phyloP scores from a whole-genome alignment of 1,139 yeast genomes.

The Yamadazyma diospyri region DNA sequence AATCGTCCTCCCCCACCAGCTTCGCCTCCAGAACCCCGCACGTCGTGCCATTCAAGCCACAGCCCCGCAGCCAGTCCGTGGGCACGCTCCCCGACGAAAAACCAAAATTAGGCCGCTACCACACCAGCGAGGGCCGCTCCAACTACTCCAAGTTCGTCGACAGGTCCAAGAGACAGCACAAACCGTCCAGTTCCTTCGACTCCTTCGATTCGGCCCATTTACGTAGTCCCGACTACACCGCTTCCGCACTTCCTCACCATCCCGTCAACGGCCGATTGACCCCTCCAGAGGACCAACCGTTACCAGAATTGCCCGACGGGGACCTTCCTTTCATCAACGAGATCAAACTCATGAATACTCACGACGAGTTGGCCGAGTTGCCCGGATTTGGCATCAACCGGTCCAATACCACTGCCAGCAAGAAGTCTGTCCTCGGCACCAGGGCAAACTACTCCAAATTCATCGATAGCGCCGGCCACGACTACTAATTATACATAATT shows the following conservation, averaged over 20 bases:
- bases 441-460: slow-evolving; percentile 38
- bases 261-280: slow-evolving; percentile 3
- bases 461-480: slow-evolving; percentile 26
- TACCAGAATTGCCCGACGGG: slow-evolving; percentile 18
- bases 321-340: slow-evolving; percentile 42
- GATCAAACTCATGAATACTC: slow-evolving; percentile 23
- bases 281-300: slow-evolving; percentile 9
- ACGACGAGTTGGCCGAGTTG: slow-evolving; percentile 24
- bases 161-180: slow-evolving; percentile 11
- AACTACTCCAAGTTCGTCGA: slow-evolving; percentile 15
- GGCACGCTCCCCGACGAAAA: slow-evolving; percentile 4
- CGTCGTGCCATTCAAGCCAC: slow-evolving; percentile 24
- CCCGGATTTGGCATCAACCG: slow-evolving; percentile 22
- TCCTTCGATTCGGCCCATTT: slow-evolving; percentile 14
- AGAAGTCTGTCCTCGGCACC: slow-evolving; percentile 39
- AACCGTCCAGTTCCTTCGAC: slow-evolving; percentile 11
- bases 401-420: slow-evolving; percentile 31
- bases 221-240: slow-evolving; percentile 5
- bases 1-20: slow-evolving; percentile 7
- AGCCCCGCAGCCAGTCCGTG: slow-evolving; percentile 7
- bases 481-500: too few species aligned
- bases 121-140: slow-evolving; percentile 15
- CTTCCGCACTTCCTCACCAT: neutral
- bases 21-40: slow-evolving; percentile 17
- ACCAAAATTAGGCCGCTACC: slow-evolving; percentile 13